These are phyloP conservation scores for Boechera stricta DNA, from an alignment of 345 rosid species.

Conservation along the genomic window DNA sequence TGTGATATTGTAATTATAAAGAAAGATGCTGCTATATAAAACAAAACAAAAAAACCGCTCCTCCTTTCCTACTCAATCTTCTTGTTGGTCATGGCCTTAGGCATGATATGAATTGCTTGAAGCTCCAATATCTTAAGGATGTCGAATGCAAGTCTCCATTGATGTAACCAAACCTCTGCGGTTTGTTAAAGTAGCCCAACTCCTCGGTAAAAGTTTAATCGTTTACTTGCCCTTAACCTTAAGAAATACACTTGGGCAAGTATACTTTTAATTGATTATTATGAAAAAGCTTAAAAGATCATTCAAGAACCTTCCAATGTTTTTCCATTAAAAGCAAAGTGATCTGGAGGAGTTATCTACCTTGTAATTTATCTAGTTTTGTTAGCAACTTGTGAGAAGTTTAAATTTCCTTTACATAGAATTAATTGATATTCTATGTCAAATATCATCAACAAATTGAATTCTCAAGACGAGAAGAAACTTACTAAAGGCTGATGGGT, in stretches of 20 bases:
- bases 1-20: no score
- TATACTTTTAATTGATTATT: neutral
- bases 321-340: neutral
- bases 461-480: neutral
- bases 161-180: no score
- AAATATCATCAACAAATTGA: neutral
- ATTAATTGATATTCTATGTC: neutral
- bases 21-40: no score
- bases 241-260: neutral
- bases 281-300: neutral
- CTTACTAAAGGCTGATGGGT: neutral
- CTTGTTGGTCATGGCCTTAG: no score
- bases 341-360: conserved; percentile 9
- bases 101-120: no score
- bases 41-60: no score
- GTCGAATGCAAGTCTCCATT: no score
- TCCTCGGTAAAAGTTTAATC: no score
- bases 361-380: neutral
- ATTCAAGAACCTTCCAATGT: neutral
- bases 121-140: no score
- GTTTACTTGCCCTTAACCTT: neutral
- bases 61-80: no score
- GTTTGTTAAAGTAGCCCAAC: no score
- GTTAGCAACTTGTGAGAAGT: neutral
- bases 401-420: neutral